These are phyloP conservation scores for Stephania cephalantha DNA, from an alignment of 164 flowering plant species.

Conservation along the genomic window DNA sequence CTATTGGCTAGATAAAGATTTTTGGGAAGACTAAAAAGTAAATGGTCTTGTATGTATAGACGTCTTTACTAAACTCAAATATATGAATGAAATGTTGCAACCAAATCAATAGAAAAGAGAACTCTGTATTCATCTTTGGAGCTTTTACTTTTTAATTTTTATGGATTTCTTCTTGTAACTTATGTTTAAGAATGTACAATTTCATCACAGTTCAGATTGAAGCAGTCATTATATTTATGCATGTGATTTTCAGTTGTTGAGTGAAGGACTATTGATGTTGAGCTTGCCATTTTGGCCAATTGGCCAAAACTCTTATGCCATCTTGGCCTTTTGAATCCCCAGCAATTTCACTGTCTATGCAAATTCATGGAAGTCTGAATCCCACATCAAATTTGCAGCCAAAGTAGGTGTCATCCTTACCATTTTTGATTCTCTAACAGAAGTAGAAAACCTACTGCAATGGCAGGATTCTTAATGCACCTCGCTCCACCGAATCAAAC, in stretches of 20 bases:
- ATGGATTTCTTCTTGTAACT: neutral
- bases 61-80: neutral
- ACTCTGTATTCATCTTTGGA: neutral
- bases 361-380: conserved; percentile 39
- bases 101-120: neutral
- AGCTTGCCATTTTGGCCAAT: conserved; percentile 11
- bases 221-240: too few relatives aligned
- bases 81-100: neutral
- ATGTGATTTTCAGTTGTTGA: too few relatives aligned
- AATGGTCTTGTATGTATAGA: neutral
- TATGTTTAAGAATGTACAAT: too few relatives aligned
- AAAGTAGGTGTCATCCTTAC: conserved; percentile 37
- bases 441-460: conserved; percentile 30
- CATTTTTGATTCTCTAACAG: conserved; percentile 34
- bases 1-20: neutral
- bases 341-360: conserved; percentile 36
- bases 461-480: conserved; percentile 29
- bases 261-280: too few relatives aligned
- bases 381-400: conserved; percentile 37
- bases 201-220: too few relatives aligned
- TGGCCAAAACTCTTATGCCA: conserved; percentile 39
- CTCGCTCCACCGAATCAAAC: conserved; percentile 30
- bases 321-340: conserved; percentile 35
- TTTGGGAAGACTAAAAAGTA: neutral
- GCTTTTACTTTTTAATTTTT: neutral